Evolutionary conservation across 2,329 filamentous ascomycete species (phyloP).

Genomic region (Penicillium decumbens): DNA sequence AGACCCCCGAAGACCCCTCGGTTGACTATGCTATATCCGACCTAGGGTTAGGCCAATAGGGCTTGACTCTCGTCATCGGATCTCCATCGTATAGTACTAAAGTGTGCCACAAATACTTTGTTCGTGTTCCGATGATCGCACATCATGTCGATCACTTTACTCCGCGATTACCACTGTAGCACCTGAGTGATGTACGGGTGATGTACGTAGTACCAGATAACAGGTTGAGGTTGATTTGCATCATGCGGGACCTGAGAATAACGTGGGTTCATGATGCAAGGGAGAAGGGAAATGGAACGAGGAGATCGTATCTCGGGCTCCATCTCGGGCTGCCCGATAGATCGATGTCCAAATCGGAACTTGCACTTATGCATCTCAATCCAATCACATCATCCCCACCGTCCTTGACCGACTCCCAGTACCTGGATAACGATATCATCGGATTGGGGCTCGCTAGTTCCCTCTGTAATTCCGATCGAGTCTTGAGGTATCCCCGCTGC

Average conservation of each 20-base stretch:
- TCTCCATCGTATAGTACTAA: neutral
- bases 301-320: slow-evolving; percentile 5
- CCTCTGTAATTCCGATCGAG: slow-evolving; percentile 12
- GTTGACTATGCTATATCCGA: neutral
- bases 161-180: neutral
- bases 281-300: slow-evolving; percentile 6
- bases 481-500: no score
- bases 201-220: neutral
- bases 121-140: neutral
- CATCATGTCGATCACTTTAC: neutral
- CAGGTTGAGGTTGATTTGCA: neutral
- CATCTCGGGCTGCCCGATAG: slow-evolving; percentile 12
- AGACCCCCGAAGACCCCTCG: neutral
- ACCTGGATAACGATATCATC: slow-evolving; percentile 10
- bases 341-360: slow-evolving; percentile 5
- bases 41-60: neutral
- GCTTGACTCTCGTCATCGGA: no score
- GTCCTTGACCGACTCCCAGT: slow-evolving; percentile 1
- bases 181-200: no score
- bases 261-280: slow-evolving; percentile 4
- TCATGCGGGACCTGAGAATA: neutral
- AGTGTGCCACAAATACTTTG: neutral
- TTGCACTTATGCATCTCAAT: neutral
- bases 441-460: slow-evolving; percentile 1
- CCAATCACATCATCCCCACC: neutral